Percentiles rank a stretch among this genome's conserved stretches.
phyloP scores from a whole-genome alignment of 768 basidiomycete species.

The Mycena pura region DNA sequence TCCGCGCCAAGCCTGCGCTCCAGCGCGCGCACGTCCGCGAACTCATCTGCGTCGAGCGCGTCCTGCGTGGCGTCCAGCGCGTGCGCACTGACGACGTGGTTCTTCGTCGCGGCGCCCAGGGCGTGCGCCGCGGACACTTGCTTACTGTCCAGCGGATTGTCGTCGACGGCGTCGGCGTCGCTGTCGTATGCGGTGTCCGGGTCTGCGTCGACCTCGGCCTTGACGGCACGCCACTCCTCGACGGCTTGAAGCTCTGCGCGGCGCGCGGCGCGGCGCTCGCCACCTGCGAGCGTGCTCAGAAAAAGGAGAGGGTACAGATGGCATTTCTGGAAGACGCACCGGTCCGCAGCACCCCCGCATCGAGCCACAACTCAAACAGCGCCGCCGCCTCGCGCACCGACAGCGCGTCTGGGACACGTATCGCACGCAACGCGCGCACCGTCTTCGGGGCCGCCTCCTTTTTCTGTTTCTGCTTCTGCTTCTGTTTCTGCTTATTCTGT shows the following conservation, averaged over 20 bases:
- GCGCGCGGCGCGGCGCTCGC: constrained; percentile 28
- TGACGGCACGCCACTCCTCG: background rate
- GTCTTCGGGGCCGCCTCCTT: background rate
- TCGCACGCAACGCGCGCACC: constrained; percentile 31
- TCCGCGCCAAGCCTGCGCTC: background rate
- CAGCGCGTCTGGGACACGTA: constrained; percentile 61
- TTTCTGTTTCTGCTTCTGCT: background rate
- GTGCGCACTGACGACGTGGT: too few species aligned
- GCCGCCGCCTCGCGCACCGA: constrained; percentile 72
- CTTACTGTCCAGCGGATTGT: too few species aligned
- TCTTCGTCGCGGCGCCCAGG: too few species aligned
- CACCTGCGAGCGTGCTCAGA: constrained; percentile 29
- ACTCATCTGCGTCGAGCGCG: background rate
- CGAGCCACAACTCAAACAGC: constrained; percentile 80
- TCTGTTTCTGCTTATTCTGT: background rate
- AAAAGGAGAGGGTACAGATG: background rate
- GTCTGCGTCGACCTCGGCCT: constrained; percentile 7
- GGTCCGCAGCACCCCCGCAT: constrained; percentile 60
- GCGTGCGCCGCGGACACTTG: background rate
- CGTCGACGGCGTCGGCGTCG: background rate
- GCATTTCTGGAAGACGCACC: constrained; percentile 42
- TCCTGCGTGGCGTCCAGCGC: too few species aligned
- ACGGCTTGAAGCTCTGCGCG: constrained; percentile 3
- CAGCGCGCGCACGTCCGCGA: constrained; percentile 2
- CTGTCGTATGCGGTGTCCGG: background rate